phyloP scores from a whole-genome alignment of 371 early-diverging fungal species.

The Syncephalastrum contaminatum region DNA sequence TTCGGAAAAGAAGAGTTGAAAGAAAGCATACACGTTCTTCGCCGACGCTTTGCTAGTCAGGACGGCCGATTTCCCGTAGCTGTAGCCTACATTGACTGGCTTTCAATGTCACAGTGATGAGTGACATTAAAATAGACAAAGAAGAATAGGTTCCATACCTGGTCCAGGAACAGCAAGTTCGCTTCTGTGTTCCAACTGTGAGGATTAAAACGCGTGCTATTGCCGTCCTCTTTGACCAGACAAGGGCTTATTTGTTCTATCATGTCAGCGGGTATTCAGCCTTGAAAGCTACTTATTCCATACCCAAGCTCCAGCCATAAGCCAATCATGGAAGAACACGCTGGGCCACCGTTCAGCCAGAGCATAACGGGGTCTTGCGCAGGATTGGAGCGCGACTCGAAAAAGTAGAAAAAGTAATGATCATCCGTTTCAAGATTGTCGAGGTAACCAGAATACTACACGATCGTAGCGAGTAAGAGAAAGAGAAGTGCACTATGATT shows the following conservation, averaged over 20 bases:
- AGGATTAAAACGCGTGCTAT: constrained; percentile 54
- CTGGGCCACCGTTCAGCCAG: constrained; percentile 82
- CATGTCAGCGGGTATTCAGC: too few species aligned
- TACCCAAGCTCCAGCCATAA: constrained; percentile 80
- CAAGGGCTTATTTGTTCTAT: constrained; percentile 57
- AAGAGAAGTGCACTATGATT: too few species aligned
- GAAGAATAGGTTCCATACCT: constrained; percentile 22
- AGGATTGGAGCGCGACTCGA: constrained; percentile 75
- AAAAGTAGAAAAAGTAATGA: constrained; percentile 84
- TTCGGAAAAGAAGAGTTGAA: constrained; percentile 69
- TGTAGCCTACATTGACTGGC: constrained; percentile 79
- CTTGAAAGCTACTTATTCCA: too few species aligned
- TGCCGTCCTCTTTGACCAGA: constrained; percentile 57
- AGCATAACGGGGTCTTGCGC: constrained; percentile 74
- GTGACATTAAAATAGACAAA: neutral
- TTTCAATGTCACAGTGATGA: neutral
- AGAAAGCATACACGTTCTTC: constrained; percentile 59
- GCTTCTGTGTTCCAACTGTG: constrained; percentile 85
- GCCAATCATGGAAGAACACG: constrained; percentile 77
- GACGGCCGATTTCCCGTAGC: constrained; percentile 63
- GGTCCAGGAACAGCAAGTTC: constrained; percentile 85
- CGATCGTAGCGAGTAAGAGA: too few species aligned
- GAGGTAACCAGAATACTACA: constrained; percentile 54
- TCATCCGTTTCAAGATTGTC: constrained; percentile 54
- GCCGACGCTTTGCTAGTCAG: constrained; percentile 52